Percentiles rank a stretch among this genome's conserved stretches.
Evolutionary conservation across 1,284 basidiomycete genomes (phyloP).

Genomic region (Earliella scabrosa): DNA sequence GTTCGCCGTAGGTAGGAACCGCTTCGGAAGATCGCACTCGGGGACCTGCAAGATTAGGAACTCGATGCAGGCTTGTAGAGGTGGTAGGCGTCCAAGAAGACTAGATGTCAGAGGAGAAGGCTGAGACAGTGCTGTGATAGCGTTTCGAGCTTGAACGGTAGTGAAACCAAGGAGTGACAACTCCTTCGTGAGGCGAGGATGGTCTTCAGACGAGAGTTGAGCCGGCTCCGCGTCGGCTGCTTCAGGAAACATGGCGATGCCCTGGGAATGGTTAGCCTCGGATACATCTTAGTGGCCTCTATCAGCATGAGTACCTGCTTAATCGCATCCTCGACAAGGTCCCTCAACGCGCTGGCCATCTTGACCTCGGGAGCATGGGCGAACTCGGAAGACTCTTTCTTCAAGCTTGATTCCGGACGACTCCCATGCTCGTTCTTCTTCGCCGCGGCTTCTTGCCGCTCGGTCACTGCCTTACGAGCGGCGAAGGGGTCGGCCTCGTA

Average conservation of each 20-base stretch:
- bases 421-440: slow-evolving; percentile 45
- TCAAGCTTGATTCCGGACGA: slow-evolving; percentile 12
- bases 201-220: slow-evolving; percentile 52
- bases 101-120: slow-evolving; percentile 56
- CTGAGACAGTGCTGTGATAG: slow-evolving; percentile 54
- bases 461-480: slow-evolving; percentile 68
- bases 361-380: slow-evolving; percentile 80
- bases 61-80: slow-evolving; percentile 72
- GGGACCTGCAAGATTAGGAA: slow-evolving; percentile 78
- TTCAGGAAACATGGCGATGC: slow-evolving; percentile 55
- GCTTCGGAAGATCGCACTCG: slow-evolving; percentile 77
- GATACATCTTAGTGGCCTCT: background rate
- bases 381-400: slow-evolving; percentile 52
- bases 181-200: slow-evolving; percentile 44
- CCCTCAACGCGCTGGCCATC: slow-evolving; percentile 80
- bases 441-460: slow-evolving; percentile 61
- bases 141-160: slow-evolving; percentile 50
- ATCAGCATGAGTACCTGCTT: slow-evolving; percentile 57
- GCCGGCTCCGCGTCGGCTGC: slow-evolving; percentile 50
- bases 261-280: slow-evolving; percentile 39
- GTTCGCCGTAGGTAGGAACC: slow-evolving; percentile 63
- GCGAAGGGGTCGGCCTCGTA: slow-evolving; percentile 86
- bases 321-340: slow-evolving; percentile 84
- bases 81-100: slow-evolving; percentile 51
- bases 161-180: slow-evolving; percentile 64